Evolutionary conservation across 2,329 filamentous ascomycete species (phyloP), one percentile per base, ranked within the genome.

Genomic region (Didymella glomerata): DNA sequence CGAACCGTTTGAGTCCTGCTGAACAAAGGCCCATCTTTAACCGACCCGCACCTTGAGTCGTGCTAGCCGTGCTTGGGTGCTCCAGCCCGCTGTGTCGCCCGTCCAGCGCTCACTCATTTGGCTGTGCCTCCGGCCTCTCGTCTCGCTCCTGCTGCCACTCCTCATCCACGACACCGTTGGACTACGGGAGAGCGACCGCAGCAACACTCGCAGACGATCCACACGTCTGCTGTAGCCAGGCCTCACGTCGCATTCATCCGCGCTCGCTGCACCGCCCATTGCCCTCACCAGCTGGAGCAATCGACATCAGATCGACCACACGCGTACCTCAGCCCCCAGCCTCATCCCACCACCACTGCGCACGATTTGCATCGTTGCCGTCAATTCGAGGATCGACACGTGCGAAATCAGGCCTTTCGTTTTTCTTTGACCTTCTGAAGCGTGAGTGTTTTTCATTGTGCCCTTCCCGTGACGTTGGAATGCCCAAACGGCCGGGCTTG

Each of bases 381-480:
- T 40, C 30, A 11, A 49, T 14, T 28, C 45, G 16, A 48, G 20
- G 1, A 13, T 25, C 14, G 6, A n/a, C 6, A 34, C n/a, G 44
- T 46, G 45, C 48, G 20, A 16, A 30, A 45, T 30, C 32, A 6
- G 22, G 2, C 22, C n/a, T 6, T 16, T 14, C 5, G 2, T 45
- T 50, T 30, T 13, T 34, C 5, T 28, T 25, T 32, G 40, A 16
- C 40, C 51, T 32, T 9, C 38, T 18, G 27, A 28, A 22, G 50
- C 52, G 65, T 68, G 48, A 54, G 66, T 68, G 27, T 45, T 46
- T 38, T n/a, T 20, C 28, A 25, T 52, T 28, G 28, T 38, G 20
- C 32, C 41, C 45, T 24, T 27, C 32, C 54, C 52, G 44, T 53
- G 41, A 55, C 46, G 38, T 47, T 59, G 58, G 54, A 51, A 52